Base-by-base conservation (phyloP, 2,329 filamentous ascomycete genomes). In the Epichloe baconii region DNA sequence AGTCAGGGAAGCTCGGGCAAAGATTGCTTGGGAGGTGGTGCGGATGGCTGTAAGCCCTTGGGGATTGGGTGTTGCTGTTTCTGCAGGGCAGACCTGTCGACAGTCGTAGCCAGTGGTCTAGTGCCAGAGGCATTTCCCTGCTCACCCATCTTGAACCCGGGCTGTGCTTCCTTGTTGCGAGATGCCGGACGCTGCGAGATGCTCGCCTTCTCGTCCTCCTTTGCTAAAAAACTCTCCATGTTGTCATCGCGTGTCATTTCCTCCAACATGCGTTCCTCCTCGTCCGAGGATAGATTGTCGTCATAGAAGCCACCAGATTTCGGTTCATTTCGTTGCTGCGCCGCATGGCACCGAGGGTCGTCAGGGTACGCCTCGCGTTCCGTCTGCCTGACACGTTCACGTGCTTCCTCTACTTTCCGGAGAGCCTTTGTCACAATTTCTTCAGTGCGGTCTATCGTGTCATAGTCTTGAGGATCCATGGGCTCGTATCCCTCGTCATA, bases 401-500 rank as follows among this genome's bases (percentile, higher is more conserved):
- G 86, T 3, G 87, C 86, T 44, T 86, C 62, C 64, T 91, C 85
- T 4, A 89, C 82, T 58, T 80, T 84, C 41, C 78, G 75, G 58
- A 82, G 70, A 3, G 80, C 78, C 55, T 78, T 79, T 0, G 71
- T 73, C 8, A 77, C 71, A 21, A 73, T 66, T 34, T 77, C 66
- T 14, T 71, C 66, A 45, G 71, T 65, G 37, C 68, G 61, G 23
- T 66, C 62, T 44, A 68, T 62, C 52, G 56, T 34, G 7, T 53
- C 56, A n/a, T 63, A 57, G n/a, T 73, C 67, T 23, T 71, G 69
- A 6, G 74, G 66, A 17, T 75, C 74, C 64, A 78, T 80, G 4
- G 86, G 86, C 62, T 95, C 89, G 56, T 88, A 86, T 0, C 87
- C 87, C 55, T 96, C 89, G 64, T 95, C 86, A 65, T 97, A 98